Evolutionary conservation across 169 alveolate species (phyloP).

Genomic region (Pseudocohnilembus persalinus): DNA sequence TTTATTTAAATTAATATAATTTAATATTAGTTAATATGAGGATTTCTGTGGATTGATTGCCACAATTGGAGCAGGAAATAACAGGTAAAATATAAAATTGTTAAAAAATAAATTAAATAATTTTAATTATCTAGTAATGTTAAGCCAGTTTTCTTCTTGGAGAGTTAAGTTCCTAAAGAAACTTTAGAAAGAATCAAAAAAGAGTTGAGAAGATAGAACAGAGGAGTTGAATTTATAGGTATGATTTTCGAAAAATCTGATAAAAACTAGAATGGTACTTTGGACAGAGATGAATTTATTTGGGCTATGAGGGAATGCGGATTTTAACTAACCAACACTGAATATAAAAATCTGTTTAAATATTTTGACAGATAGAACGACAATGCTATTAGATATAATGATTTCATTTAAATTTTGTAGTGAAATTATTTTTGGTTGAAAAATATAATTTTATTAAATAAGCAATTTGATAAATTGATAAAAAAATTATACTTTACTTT

Average conservation of each 20-base stretch:
- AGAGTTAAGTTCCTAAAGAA: slow-evolving; percentile 58
- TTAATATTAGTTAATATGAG: slow-evolving; percentile 44
- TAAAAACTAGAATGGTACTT: slow-evolving; percentile 48
- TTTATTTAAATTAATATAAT: not conserved
- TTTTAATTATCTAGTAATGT: slow-evolving; percentile 47
- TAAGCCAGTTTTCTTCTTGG: slow-evolving; percentile 53
- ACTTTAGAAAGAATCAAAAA: slow-evolving; percentile 41
- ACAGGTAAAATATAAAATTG: not conserved
- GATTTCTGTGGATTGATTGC: slow-evolving; percentile 64
- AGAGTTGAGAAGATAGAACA: slow-evolving; percentile 54
- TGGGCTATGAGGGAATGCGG: slow-evolving; percentile 69
- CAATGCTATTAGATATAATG: slow-evolving; percentile 30
- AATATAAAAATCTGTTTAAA: slow-evolving; percentile 59
- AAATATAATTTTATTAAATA: too few species aligned
- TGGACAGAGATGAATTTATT: slow-evolving; percentile 56
- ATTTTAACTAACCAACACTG: slow-evolving; percentile 54
- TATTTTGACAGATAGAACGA: slow-evolving; percentile 47
- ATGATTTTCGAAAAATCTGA: slow-evolving; percentile 54
- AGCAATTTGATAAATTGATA: too few species aligned
- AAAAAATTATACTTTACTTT: too few species aligned
- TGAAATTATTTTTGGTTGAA: too few species aligned
- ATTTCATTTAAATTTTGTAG: slow-evolving; percentile 15
- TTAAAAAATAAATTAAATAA: too few species aligned
- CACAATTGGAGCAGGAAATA: slow-evolving; percentile 63
- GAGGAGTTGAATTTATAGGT: slow-evolving; percentile 33